These are phyloP conservation scores for Pythium volutum DNA, from an alignment of 352 stramenopile genomes.

Conservation along the genomic window DNA sequence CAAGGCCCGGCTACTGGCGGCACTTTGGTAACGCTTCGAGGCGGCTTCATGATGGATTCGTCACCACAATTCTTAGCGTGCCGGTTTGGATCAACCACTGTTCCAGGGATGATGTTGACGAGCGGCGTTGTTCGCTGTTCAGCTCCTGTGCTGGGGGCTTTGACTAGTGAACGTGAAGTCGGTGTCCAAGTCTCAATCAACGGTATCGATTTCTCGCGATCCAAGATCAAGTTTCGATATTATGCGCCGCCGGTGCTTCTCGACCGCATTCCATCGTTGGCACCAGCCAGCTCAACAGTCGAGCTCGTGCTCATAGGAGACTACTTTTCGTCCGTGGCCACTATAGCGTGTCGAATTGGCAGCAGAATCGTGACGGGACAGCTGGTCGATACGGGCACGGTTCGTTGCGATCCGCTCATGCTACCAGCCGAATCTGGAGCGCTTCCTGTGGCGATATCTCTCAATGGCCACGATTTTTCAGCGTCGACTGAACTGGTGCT, in stretches of 20 bases:
- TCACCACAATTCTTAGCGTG: neutral
- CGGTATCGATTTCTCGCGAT: constrained; percentile 20
- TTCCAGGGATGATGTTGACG: constrained; percentile 3
- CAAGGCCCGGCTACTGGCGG: constrained; percentile 10
- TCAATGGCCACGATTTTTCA: constrained; percentile 23
- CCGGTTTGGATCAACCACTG: constrained; percentile 10
- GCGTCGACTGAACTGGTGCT: neutral
- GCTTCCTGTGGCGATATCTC: constrained; percentile 11
- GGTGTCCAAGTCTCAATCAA: constrained; percentile 15
- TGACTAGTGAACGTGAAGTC: constrained; percentile 1
- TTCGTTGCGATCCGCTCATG: constrained; percentile 11
- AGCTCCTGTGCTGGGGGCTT: constrained; percentile 2
- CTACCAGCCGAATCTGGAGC: neutral
- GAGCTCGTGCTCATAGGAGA: constrained; percentile 12
- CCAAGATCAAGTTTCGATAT: constrained; percentile 19
- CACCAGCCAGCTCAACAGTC: constrained; percentile 3
- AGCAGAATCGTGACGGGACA: neutral
- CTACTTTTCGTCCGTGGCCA: constrained; percentile 14
- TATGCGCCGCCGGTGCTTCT: constrained; percentile 21
- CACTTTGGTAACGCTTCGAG: constrained; percentile 2
- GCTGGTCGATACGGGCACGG: neutral
- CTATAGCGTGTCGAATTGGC: constrained; percentile 15
- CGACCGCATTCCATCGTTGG: neutral
- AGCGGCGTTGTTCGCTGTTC: neutral
- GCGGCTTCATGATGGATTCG: constrained; percentile 3